Percentiles rank a stretch among this genome's conserved stretches.
These are phyloP conservation scores for Macrophomina pseudophaseolina DNA, from an alignment of 2,329 filamentous ascomycete genomes.

Conservation along the genomic window DNA sequence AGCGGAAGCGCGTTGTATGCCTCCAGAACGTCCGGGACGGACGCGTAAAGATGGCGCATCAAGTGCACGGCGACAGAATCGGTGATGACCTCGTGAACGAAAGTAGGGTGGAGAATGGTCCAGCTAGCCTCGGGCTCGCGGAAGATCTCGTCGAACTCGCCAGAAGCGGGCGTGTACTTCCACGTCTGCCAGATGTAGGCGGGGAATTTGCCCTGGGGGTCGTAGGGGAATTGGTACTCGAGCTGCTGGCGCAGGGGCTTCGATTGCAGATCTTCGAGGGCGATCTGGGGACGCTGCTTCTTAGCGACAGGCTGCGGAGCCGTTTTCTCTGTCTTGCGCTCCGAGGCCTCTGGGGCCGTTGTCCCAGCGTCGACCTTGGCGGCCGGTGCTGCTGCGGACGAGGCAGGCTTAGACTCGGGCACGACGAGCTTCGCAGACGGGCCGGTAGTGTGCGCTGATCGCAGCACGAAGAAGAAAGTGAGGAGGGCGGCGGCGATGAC, in stretches of 20 bases:
- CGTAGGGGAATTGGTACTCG: constrained; percentile 92
- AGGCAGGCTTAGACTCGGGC: constrained; percentile 37
- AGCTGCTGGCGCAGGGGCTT: constrained; percentile 80
- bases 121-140: constrained; percentile 87
- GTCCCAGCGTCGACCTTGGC: background rate
- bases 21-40: constrained; percentile 58
- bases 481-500: constrained; percentile 72
- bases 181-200: constrained; percentile 99
- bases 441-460: constrained; percentile 57
- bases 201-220: constrained; percentile 85
- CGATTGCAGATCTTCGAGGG: constrained; percentile 71
- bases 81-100: constrained; percentile 97
- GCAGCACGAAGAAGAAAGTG: constrained; percentile 71
- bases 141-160: constrained; percentile 75
- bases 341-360: constrained; percentile 23
- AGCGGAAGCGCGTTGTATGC: constrained; percentile 56
- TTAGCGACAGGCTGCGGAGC: constrained; percentile 40
- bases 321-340: constrained; percentile 22
- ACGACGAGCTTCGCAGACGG: constrained; percentile 36
- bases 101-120: constrained; percentile 84
- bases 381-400: constrained; percentile 19
- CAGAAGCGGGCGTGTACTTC: constrained; percentile 82
- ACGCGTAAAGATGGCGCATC: constrained; percentile 83
- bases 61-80: constrained; percentile 83
- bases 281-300: constrained; percentile 62